A percentile compares a stretch with the other conserved stretches of the same genome.
Conservation (phyloP, 805 yeast genomes). For the Saccharomycopsis fibuligera region DNA sequence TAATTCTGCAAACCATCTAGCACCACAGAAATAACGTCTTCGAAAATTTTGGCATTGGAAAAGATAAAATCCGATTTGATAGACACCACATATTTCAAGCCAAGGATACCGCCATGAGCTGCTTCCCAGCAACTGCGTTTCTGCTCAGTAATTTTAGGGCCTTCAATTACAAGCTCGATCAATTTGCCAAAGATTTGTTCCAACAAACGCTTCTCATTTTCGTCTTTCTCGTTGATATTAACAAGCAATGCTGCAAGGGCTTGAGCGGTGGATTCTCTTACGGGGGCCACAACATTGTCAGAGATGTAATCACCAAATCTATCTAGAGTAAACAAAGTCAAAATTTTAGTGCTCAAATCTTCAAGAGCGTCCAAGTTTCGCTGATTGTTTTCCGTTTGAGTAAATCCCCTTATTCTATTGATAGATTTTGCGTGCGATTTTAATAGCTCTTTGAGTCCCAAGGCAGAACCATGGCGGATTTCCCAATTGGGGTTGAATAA, state of each 20-base stretch:
- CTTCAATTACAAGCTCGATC: conserved; percentile 65
- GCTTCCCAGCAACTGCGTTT: conserved; percentile 83
- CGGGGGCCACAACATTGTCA: conserved; percentile 98
- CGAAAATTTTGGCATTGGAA: conserved; percentile 47
- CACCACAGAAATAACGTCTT: conserved; percentile 75
- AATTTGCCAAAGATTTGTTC: conserved; percentile 59
- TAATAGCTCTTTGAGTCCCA: conserved; percentile 84
- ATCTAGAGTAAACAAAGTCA: conserved; percentile 86
- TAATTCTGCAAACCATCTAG: conserved; percentile 72
- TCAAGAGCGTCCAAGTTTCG: conserved; percentile 70
- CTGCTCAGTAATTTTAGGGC: conserved; percentile 32
- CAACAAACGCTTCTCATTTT: conserved; percentile 35
- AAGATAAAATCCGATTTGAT: conserved; percentile 76
- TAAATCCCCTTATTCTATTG: conserved; percentile 67
- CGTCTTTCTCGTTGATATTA: conserved; percentile 51
- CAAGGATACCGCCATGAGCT: conserved; percentile 95
- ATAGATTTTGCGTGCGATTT: conserved; percentile 79
- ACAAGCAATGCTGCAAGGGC: conserved; percentile 80
- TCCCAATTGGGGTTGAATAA: conserved; percentile 89
- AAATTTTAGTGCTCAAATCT: conserved; percentile 77
- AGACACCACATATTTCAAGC: conserved; percentile 85
- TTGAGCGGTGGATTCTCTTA: conserved; percentile 94
- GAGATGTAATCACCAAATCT: conserved; percentile 95
- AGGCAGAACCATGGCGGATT: conserved; percentile 88
- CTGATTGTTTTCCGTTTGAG: conserved; percentile 52